Base-by-base conservation (phyloP, 306 rosid species). In the Casuarina equisetifolia region DNA sequence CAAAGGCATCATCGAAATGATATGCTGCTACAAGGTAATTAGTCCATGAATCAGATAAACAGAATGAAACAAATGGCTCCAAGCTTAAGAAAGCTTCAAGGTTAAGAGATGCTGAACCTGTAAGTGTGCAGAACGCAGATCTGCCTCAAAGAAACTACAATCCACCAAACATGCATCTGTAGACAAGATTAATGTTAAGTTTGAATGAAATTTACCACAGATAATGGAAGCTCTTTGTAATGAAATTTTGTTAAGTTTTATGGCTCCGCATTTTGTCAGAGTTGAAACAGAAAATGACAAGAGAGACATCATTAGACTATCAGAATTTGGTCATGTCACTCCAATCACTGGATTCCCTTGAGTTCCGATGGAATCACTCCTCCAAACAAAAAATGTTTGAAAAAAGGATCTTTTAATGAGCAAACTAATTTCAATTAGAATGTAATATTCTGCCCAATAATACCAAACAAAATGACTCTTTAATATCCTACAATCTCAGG, bases 131-230 rank as follows among this genome's bases (percentile, higher is more conserved):
- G 95, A 84, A 61, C 97, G 92, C 58, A 94, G 88, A 79, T 94
- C 97, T 75, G 98, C 98, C 82, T 91, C 97, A 20, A 93, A 94
- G 85, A 94, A 94, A 90, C 98, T 94, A 80, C 88, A 85, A 78
- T 85, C 86, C 57, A 88, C 74, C 80, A 94, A 90, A 81, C 95
- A 92, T 58, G 98, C 91, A 89, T 92, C 97, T 94, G 93, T 85
- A 83, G 48, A 78, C 53, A 38, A 32, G 63, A 48, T 42, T 10
- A 38, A 75, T 16, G 16, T 58, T 50, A 12, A 61, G 46, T 74
- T 80, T 66, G 15, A 59, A 80, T 42, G 58, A 74, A 61, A 74
- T 75, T 67, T 74, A 49, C 67, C 64, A 15, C 67, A 63, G 9
- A 73, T 67, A 77, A 3, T n/a, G 50, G 73, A 63, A 53, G 36